Evolutionary conservation across 129 eudicot genomes (phyloP).

Genomic region (Glebionis coronaria): DNA sequence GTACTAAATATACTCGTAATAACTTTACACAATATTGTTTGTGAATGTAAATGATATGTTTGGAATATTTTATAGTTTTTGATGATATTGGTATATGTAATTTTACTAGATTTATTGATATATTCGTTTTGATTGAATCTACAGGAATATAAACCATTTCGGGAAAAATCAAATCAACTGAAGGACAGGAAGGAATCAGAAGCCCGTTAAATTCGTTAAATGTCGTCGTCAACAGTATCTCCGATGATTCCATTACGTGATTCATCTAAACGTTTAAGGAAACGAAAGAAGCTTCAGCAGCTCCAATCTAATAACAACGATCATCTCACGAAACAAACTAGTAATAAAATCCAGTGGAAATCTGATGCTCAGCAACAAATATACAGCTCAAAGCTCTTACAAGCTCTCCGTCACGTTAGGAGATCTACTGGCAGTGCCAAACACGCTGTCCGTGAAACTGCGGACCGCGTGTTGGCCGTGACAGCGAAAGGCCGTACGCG

Average conservation of each 20-base stretch:
- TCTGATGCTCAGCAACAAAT: constrained; percentile 69
- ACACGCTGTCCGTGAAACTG: constrained; percentile 70
- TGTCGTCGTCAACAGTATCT: constrained; percentile 51
- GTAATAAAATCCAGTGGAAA: constrained; percentile 47
- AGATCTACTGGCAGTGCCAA: constrained; percentile 13
- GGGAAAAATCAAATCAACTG: neutral
- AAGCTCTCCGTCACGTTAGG: constrained; percentile 63
- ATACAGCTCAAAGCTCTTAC: constrained; percentile 71
- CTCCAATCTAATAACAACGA: constrained; percentile 10
- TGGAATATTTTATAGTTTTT: neutral
- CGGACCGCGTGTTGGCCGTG: constrained; percentile 66
- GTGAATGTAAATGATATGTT: neutral
- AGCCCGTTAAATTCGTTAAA: constrained; percentile 11
- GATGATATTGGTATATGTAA: constrained; percentile 13
- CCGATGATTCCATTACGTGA: constrained; percentile 62
- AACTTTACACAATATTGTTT: too few relatives aligned
- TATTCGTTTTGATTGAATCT: constrained; percentile 24
- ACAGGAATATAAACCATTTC: constrained; percentile 20
- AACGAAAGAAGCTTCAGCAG: constrained; percentile 43
- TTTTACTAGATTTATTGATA: neutral
- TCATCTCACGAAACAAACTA: constrained; percentile 19
- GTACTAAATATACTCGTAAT: too few relatives aligned
- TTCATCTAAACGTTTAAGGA: constrained; percentile 44
- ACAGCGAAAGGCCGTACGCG: constrained; percentile 77
- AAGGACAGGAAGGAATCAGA: constrained; percentile 10